Percentiles rank a stretch among this genome's conserved stretches.
phyloP scores from a whole-genome alignment of 1,284 basidiomycete genomes.

The Polyporus tsugae region DNA sequence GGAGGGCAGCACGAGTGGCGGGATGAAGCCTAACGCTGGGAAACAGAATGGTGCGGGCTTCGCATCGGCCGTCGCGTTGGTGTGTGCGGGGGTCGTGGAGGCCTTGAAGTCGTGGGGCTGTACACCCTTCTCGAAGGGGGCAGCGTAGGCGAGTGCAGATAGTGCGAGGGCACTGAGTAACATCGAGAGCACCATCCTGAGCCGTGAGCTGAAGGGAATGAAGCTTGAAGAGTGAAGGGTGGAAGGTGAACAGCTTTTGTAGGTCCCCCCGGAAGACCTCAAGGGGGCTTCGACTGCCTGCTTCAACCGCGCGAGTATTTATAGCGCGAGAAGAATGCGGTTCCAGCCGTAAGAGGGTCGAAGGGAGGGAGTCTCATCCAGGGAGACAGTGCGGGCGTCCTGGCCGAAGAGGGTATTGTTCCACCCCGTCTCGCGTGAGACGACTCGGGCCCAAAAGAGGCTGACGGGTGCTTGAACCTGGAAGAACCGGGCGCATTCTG shows the following conservation, averaged over 20 bases:
- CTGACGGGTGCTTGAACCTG: constrained; percentile 17
- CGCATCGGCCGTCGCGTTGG: constrained; percentile 14
- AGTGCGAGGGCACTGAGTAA: constrained; percentile 25
- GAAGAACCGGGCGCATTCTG: neutral
- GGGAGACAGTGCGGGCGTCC: constrained; percentile 1
- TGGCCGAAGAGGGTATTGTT: constrained; percentile 15
- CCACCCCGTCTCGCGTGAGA: constrained; percentile 9
- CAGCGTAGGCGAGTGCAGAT: constrained; percentile 19
- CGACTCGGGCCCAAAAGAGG: constrained; percentile 14
- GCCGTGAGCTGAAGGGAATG: neutral
- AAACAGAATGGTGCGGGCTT: constrained; percentile 51
- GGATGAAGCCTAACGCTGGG: constrained; percentile 64
- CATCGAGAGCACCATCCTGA: constrained; percentile 20
- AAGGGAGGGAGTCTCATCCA: constrained; percentile 6
- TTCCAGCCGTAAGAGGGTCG: neutral
- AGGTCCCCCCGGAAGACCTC: neutral
- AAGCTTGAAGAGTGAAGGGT: neutral
- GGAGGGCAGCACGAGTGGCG: constrained; percentile 57
- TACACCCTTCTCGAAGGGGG: constrained; percentile 21
- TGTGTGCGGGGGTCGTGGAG: neutral
- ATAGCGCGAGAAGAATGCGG: constrained; percentile 1
- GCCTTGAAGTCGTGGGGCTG: constrained; percentile 26
- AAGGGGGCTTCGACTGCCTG: neutral
- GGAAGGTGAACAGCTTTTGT: neutral
- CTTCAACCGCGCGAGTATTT: constrained; percentile 1